phyloP scores from a whole-genome alignment of 192 early-diverging fungal species.

The Coemansia sp. region DNA sequence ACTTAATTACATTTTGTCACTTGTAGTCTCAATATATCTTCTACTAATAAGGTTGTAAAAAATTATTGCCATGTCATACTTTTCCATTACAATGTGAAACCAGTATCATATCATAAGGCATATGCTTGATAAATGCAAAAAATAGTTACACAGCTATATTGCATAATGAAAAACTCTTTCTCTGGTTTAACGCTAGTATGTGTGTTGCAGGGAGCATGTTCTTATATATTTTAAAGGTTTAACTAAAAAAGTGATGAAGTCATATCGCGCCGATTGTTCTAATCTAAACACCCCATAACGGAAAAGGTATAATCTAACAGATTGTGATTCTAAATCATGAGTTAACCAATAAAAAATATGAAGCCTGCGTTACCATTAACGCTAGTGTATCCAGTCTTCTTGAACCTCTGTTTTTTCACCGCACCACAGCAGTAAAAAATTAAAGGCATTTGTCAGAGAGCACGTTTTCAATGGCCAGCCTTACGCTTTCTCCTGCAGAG shows the following conservation, averaged over 20 bases:
- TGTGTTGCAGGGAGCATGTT: too few species aligned
- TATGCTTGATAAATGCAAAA: too few species aligned
- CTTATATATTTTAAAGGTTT: too few species aligned
- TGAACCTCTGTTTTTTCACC: background rate
- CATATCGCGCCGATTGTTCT: background rate
- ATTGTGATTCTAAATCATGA: background rate
- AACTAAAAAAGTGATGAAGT: background rate
- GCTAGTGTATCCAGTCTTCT: background rate
- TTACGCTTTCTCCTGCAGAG: constrained; percentile 73
- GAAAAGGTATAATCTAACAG: background rate
- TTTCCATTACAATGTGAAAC: too few species aligned
- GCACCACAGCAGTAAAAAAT: background rate
- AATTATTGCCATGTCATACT: too few species aligned
- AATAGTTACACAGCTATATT: too few species aligned
- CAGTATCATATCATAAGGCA: too few species aligned
- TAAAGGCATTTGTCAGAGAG: background rate
- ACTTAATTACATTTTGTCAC: too few species aligned
- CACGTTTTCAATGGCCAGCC: constrained; percentile 41
- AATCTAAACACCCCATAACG: background rate
- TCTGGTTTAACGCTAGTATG: too few species aligned
- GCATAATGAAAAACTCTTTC: too few species aligned
- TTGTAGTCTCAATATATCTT: too few species aligned
- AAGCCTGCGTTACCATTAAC: background rate
- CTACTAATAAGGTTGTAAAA: too few species aligned
- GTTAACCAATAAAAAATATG: background rate